A percentile compares a stretch with the other conserved stretches of the same genome.
Evolutionary conservation across 139 green algal species (phyloP).

Genomic region (Tetradesmus lagerheimii): DNA sequence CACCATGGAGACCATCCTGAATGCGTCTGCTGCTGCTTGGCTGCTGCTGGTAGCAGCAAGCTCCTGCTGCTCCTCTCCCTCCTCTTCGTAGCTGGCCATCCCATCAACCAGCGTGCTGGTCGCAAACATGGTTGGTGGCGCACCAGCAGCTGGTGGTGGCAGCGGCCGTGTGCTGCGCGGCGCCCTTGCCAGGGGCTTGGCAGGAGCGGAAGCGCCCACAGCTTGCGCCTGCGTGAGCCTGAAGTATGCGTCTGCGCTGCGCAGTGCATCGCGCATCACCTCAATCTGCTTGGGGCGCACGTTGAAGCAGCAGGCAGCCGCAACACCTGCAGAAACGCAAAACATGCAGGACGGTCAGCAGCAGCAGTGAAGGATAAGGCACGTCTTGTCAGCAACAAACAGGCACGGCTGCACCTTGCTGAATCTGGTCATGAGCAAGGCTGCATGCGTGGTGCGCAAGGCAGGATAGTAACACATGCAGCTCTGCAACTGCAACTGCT

Average conservation of each 20-base stretch:
- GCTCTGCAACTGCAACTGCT: too few relatives aligned
- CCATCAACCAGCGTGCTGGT: background rate
- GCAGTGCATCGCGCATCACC: slow-evolving; percentile 36
- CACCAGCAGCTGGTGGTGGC: background rate
- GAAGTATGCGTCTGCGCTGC: slow-evolving; percentile 50
- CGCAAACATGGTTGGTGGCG: background rate
- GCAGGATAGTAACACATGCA: too few relatives aligned
- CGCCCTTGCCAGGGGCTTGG: background rate
- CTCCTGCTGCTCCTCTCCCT: background rate
- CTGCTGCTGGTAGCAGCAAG: background rate
- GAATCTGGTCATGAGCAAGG: too few relatives aligned
- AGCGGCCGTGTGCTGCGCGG: slow-evolving; percentile 5
- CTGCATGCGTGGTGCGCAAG: too few relatives aligned
- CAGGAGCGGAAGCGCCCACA: background rate
- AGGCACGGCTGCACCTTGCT: background rate
- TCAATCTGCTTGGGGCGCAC: slow-evolving; percentile 29
- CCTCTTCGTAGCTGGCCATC: background rate
- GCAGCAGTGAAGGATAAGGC: background rate
- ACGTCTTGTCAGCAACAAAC: background rate
- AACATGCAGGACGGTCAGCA: background rate
- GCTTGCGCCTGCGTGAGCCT: slow-evolving; percentile 33
- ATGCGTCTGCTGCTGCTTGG: slow-evolving; percentile 27
- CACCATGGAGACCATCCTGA: slow-evolving; percentile 30
- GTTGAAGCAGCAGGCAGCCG: slow-evolving; percentile 11
- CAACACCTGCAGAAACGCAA: slow-evolving; percentile 7